phyloP scores from a whole-genome alignment of 768 basidiomycete genomes.

The Rubroboletus satanas region DNA sequence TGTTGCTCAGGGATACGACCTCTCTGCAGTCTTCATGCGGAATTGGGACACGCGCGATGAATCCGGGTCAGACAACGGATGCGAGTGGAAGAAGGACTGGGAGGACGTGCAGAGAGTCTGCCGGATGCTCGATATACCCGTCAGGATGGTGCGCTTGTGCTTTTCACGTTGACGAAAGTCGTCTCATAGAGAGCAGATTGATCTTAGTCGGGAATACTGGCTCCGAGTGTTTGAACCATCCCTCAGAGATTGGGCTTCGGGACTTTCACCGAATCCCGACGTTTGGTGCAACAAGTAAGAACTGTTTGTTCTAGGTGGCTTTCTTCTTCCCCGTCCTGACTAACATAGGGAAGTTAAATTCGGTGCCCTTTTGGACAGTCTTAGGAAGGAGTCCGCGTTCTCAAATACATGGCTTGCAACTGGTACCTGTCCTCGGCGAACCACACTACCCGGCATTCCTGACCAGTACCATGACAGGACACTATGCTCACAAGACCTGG shows the following conservation, averaged over 20 bases:
- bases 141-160: slow-evolving; percentile 50
- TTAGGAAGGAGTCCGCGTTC: slow-evolving; percentile 36
- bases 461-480: slow-evolving; percentile 45
- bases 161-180: not conserved
- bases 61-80: slow-evolving; percentile 71
- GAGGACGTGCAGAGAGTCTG: slow-evolving; percentile 85
- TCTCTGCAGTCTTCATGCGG: slow-evolving; percentile 91
- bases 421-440: slow-evolving; percentile 39
- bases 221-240: slow-evolving; percentile 86
- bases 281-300: slow-evolving; percentile 82
- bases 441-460: not conserved
- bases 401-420: slow-evolving; percentile 74
- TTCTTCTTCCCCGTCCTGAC: not conserved
- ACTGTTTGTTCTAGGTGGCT: no score
- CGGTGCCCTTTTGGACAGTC: slow-evolving; percentile 67
- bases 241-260: slow-evolving; percentile 69
- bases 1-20: slow-evolving; percentile 60
- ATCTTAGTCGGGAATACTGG: slow-evolving; percentile 92
- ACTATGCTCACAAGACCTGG: slow-evolving; percentile 78
- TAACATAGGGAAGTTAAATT: slow-evolving; percentile 81
- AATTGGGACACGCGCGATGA: slow-evolving; percentile 94
- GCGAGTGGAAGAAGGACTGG: slow-evolving; percentile 97
- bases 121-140: slow-evolving; percentile 66
- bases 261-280: slow-evolving; percentile 89
- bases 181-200: slow-evolving; percentile 48